These are phyloP conservation scores for Tinospora cordifolia DNA, from an alignment of 164 flowering plant genomes.

Conservation along the genomic window DNA sequence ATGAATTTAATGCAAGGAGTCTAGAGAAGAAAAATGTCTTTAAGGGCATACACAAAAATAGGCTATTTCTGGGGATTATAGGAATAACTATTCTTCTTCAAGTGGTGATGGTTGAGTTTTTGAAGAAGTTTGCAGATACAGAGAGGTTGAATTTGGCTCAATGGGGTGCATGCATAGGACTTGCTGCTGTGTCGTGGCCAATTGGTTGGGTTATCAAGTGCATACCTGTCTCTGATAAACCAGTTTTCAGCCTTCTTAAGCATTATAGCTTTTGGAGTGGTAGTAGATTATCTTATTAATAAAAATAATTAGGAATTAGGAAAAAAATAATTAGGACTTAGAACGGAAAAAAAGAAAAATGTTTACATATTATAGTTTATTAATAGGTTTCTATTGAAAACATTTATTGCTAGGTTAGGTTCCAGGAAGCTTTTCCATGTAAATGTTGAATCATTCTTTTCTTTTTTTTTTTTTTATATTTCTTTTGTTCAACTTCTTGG, in stretches of 20 bases:
- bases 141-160: conserved; percentile 36
- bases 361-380: too few relatives aligned
- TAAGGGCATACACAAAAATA: conserved; percentile 41
- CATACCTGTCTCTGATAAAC: conserved; percentile 42
- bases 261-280: not conserved
- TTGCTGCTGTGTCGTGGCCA: conserved; percentile 59
- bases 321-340: too few relatives aligned
- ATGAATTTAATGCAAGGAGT: conserved; percentile 62
- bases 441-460: too few relatives aligned
- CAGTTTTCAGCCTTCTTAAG: conserved; percentile 21
- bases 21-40: conserved; percentile 62
- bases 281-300: not conserved
- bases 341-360: too few relatives aligned
- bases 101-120: conserved; percentile 63
- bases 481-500: too few relatives aligned
- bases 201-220: conserved; percentile 48
- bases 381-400: too few relatives aligned
- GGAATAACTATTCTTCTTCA: conserved; percentile 50
- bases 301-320: too few relatives aligned
- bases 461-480: too few relatives aligned
- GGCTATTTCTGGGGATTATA: conserved; percentile 50
- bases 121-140: conserved; percentile 56
- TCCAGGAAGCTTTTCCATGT: too few relatives aligned
- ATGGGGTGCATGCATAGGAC: conserved; percentile 41
- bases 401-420: too few relatives aligned